phyloP scores from a whole-genome alignment of 2,329 filamentous ascomycete species.

The Coniochaeta ligniaria region DNA sequence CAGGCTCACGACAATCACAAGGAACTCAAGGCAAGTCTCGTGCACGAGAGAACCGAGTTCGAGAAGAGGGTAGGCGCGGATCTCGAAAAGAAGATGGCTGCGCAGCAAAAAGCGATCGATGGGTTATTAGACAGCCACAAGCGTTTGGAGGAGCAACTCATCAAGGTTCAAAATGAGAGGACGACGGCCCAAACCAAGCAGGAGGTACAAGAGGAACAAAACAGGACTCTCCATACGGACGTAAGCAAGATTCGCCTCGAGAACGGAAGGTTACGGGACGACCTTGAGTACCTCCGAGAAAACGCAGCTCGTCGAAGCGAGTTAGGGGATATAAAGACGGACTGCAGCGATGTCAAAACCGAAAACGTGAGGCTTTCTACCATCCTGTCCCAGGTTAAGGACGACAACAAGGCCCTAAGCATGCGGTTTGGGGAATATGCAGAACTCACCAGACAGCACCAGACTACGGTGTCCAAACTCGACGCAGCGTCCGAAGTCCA shows the following conservation, averaged over 20 bases:
- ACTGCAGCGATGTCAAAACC: not conserved
- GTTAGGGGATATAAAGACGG: not conserved
- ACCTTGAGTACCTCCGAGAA: not conserved
- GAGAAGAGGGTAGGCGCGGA: not conserved
- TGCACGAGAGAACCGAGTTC: not conserved
- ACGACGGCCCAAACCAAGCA: not conserved
- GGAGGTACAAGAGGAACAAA: not conserved
- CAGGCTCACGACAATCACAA: not conserved
- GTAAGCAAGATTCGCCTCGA: not conserved
- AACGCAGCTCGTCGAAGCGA: not conserved
- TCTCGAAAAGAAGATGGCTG: not conserved
- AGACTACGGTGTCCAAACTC: not conserved
- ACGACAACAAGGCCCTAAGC: not conserved
- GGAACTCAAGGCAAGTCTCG: not conserved
- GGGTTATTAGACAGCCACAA: not conserved
- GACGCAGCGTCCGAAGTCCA: not conserved
- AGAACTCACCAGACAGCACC: not conserved
- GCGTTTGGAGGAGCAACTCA: not conserved
- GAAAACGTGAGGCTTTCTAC: not conserved
- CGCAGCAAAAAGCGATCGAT: not conserved
- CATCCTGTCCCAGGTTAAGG: not conserved
- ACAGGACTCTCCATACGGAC: not conserved
- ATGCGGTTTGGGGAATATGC: not conserved
- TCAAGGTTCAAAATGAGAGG: not conserved
- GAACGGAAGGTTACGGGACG: not conserved